A percentile compares a stretch with the other conserved stretches of the same genome.
Evolutionary conservation across 2,329 filamentous ascomycete genomes (phyloP).

Genomic region (Colletotrichum cordylinicola): DNA sequence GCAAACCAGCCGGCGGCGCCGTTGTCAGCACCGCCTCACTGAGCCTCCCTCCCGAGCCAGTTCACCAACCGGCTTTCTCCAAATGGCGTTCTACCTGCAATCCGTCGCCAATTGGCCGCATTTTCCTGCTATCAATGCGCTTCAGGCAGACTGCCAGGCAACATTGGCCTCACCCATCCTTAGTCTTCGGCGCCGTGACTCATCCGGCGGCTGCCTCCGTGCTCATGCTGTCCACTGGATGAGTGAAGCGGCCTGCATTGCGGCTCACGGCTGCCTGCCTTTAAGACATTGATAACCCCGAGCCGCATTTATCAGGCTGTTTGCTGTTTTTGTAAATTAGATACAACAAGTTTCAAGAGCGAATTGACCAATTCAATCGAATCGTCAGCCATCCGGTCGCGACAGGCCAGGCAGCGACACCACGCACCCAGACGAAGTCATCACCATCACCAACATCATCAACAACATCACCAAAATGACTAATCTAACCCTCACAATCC

Average conservation of each 20-base stretch:
- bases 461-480: background rate
- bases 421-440: background rate
- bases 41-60: background rate
- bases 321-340: background rate
- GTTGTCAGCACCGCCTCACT: constrained; percentile 5
- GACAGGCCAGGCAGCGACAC: background rate
- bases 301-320: background rate
- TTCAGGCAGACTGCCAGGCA: background rate
- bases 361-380: background rate
- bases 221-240: background rate
- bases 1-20: background rate
- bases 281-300: background rate
- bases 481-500: background rate
- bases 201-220: constrained; percentile 2
- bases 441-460: background rate
- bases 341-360: background rate
- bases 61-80: background rate
- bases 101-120: background rate
- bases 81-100: background rate
- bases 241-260: background rate
- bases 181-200: background rate
- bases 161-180: background rate
- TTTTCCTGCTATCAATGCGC: background rate
- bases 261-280: background rate
- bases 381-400: background rate